These are phyloP conservation scores for Daldinia eschscholtzii DNA, from an alignment of 2,329 filamentous ascomycete species.

Conservation along the genomic window DNA sequence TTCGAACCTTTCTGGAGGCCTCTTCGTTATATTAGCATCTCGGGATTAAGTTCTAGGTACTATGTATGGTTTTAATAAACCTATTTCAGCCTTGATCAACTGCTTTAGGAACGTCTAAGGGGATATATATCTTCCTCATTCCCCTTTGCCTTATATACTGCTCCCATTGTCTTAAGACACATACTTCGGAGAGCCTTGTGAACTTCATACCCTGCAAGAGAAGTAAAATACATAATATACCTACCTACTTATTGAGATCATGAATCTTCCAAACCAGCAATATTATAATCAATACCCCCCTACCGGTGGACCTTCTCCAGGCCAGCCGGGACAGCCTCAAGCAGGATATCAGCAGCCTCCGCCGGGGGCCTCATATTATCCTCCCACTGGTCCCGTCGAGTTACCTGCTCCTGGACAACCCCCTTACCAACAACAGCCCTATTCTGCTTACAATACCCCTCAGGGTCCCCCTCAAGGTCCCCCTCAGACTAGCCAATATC, in stretches of 20 bases:
- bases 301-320: slow-evolving; percentile 12
- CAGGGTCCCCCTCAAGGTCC: slow-evolving; percentile 25
- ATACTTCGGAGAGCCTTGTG: neutral
- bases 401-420: slow-evolving; percentile 22
- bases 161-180: neutral
- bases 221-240: neutral
- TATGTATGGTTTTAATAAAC: neutral
- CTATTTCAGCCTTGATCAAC: neutral
- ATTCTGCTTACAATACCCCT: slow-evolving; percentile 17
- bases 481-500: slow-evolving; percentile 25
- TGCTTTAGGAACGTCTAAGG: neutral
- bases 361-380: slow-evolving; percentile 19
- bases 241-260: neutral
- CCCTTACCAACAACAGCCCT: slow-evolving; percentile 26
- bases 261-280: slow-evolving; percentile 27
- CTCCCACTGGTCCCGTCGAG: slow-evolving; percentile 8
- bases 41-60: neutral
- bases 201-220: neutral
- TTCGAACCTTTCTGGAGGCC: slow-evolving; percentile 18
- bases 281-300: slow-evolving; percentile 32
- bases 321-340: slow-evolving; percentile 22
- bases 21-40: slow-evolving; percentile 2
- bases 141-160: neutral
- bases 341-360: slow-evolving; percentile 25
- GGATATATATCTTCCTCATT: neutral